A percentile compares a stretch with the other conserved stretches of the same genome.
phyloP scores from a whole-genome alignment of 352 stramenopile species.

The Globisporangium cederbergense region DNA sequence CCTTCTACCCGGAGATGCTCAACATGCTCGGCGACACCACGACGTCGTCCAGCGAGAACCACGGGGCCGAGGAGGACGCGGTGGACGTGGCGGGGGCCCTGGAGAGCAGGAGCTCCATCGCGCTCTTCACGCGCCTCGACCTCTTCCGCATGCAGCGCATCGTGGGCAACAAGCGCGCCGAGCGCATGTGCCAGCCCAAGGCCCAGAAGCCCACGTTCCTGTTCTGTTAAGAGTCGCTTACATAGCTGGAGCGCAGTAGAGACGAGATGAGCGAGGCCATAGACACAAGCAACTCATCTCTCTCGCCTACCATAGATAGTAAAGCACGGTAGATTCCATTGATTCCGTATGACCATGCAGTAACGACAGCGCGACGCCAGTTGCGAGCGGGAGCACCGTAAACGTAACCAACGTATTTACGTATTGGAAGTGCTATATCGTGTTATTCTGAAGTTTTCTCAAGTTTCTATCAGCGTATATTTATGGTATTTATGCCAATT shows the following conservation, averaged over 20 bases:
- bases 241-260: too few species aligned
- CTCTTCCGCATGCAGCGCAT: conserved; percentile 68
- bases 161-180: conserved; percentile 60
- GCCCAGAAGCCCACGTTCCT: conserved; percentile 69
- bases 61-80: conserved; percentile 18
- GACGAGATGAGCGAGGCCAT: neutral
- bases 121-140: conserved; percentile 60
- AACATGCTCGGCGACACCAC: conserved; percentile 56
- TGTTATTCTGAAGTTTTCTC: too few species aligned
- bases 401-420: too few species aligned
- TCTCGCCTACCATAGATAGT: too few species aligned
- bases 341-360: neutral
- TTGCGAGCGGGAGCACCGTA: too few species aligned
- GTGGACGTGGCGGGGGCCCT: conserved; percentile 21
- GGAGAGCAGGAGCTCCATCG: conserved; percentile 50
- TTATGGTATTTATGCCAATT: too few species aligned
- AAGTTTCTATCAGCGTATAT: too few species aligned
- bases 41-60: neutral
- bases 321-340: neutral
- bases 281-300: too few species aligned
- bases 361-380: too few species aligned
- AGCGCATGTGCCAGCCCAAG: conserved; percentile 67
- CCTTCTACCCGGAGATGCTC: conserved; percentile 80
- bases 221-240: conserved; percentile 44
- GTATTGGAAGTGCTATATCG: too few species aligned